These are phyloP conservation scores for Acanthamoeba royreba DNA, from an alignment of 208 protist species.

Conservation along the genomic window DNA sequence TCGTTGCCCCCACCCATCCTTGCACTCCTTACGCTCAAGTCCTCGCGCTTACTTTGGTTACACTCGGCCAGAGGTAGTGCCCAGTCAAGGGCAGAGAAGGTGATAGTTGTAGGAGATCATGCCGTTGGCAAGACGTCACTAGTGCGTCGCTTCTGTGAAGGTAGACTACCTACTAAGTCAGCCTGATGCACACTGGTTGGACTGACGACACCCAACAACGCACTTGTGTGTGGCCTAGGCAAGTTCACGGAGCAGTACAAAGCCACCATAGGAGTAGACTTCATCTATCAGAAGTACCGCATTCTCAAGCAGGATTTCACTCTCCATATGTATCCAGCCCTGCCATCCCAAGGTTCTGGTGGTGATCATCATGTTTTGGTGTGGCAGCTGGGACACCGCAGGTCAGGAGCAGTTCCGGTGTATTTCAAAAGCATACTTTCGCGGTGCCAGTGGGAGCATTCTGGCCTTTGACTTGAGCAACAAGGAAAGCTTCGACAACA, in stretches of 20 bases:
- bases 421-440: background rate
- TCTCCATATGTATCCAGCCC: background rate
- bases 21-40: background rate
- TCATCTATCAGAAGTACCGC: background rate
- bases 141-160: background rate
- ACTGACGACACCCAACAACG: too few relatives aligned
- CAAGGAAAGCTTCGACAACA: background rate
- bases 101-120: background rate
- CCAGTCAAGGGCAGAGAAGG: background rate
- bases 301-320: conserved; percentile 17
- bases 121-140: background rate
- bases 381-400: background rate
- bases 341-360: background rate
- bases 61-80: background rate
- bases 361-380: background rate
- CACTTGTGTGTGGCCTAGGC: too few relatives aligned
- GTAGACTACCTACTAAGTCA: too few relatives aligned
- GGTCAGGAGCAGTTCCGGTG: background rate
- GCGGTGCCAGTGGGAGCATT: background rate
- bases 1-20: background rate
- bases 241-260: background rate
- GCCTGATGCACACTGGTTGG: too few relatives aligned
- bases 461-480: background rate
- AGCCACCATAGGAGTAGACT: background rate
- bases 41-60: background rate